phyloP scores from a whole-genome alignment of 768 basidiomycete species.

The Leccinum olivaceopallidum region DNA sequence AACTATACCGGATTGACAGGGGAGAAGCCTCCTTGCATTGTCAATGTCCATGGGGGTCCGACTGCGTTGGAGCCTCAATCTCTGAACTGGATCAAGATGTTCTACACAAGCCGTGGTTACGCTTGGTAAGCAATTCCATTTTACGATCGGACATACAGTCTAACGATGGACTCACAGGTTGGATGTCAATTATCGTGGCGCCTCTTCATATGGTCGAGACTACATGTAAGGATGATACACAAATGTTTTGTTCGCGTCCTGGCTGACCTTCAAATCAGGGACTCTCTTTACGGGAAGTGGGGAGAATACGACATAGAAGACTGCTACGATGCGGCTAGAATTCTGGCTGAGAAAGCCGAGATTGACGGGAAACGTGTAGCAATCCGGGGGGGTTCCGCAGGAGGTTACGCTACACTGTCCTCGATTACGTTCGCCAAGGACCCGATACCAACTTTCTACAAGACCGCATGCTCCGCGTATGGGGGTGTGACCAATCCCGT shows the following conservation, averaged over 20 bases:
- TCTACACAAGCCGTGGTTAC: conserved; percentile 67
- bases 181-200: conserved; percentile 77
- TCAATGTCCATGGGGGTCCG: conserved; percentile 72
- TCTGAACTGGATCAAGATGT: conserved; percentile 55
- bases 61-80: conserved; percentile 47
- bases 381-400: conserved; percentile 36
- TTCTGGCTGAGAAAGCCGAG: not conserved
- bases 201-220: conserved; percentile 65
- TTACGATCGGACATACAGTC: not conserved
- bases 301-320: conserved; percentile 67
- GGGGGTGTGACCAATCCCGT: conserved; percentile 64
- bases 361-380: not conserved
- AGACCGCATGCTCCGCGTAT: conserved; percentile 58
- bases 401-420: conserved; percentile 66
- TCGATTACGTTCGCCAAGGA: conserved; percentile 52
- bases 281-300: conserved; percentile 64
- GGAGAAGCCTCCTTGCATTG: conserved; percentile 66
- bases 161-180: conserved; percentile 41
- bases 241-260: too few relatives aligned
- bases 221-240: conserved; percentile 46
- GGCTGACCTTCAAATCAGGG: conserved; percentile 25
- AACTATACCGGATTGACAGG: conserved; percentile 44
- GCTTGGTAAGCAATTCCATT: conserved; percentile 48
- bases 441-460: conserved; percentile 45
- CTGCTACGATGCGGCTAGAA: conserved; percentile 40